phyloP scores from a whole-genome alignment of 768 basidiomycete genomes.

The Pisolithus microcarpus region DNA sequence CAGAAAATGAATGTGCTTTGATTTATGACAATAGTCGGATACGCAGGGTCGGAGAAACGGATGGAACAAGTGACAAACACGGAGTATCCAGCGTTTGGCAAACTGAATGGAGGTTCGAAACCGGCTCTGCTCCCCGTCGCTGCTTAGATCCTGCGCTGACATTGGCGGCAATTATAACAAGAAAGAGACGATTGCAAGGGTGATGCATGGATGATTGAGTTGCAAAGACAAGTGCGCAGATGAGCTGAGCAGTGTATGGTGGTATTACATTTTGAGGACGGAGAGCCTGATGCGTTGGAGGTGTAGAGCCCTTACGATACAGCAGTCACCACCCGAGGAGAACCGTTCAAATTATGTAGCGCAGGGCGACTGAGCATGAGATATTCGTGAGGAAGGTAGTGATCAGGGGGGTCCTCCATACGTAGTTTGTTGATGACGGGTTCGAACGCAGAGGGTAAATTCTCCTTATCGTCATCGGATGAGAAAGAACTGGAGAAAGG shows the following conservation, averaged over 20 bases:
- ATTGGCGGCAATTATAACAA: conserved; percentile 34
- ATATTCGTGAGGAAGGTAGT: conserved; percentile 76
- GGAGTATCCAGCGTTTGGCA: conserved; percentile 17
- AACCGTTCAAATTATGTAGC: conserved; percentile 70
- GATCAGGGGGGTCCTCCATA: conserved; percentile 62
- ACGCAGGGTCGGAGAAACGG: conserved; percentile 6
- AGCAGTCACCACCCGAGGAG: conserved; percentile 42
- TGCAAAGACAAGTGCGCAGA: conserved; percentile 56
- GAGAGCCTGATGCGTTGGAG: conserved; percentile 40
- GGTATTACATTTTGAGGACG: conserved; percentile 72
- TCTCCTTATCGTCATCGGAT: conserved; percentile 76
- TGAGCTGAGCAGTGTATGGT: conserved; percentile 56
- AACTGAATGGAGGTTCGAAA: conserved; percentile 7
- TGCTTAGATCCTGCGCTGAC: conserved; percentile 42
- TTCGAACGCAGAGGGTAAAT: conserved; percentile 63
- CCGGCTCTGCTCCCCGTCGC: conserved; percentile 9
- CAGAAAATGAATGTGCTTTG: conserved; percentile 36
- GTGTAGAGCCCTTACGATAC: conserved; percentile 48
- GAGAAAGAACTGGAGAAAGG: conserved; percentile 53
- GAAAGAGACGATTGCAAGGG: conserved; percentile 54
- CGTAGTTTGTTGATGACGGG: conserved; percentile 66
- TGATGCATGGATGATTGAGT: conserved; percentile 60
- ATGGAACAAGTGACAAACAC: conserved; percentile 6
- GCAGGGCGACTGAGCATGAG: conserved; percentile 72
- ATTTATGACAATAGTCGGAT: conserved; percentile 13